A percentile compares a stretch with the other conserved stretches of the same genome.
These are phyloP conservation scores for Dothistroma pini DNA, from an alignment of 2,329 filamentous ascomycete species.

Conservation along the genomic window DNA sequence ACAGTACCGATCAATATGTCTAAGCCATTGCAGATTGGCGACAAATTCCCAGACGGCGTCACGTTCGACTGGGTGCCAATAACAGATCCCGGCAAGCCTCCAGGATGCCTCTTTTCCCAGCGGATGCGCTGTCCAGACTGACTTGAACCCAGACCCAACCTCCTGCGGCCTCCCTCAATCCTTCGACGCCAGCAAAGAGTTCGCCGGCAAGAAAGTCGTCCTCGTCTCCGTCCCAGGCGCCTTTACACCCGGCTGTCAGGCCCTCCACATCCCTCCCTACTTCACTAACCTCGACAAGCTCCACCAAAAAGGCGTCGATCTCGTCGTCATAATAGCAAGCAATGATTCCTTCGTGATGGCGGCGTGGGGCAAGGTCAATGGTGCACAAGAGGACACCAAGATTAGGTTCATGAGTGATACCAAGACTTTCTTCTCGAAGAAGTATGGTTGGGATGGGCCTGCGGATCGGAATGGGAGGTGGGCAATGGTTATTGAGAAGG, in stretches of 20 bases:
- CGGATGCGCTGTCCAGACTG: not conserved
- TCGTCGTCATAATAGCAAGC: slow-evolving; percentile 74
- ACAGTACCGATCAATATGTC: not conserved
- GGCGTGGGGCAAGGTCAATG: slow-evolving; percentile 70
- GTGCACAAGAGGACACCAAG: slow-evolving; percentile 66
- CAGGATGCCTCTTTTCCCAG: not conserved
- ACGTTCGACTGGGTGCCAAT: slow-evolving; percentile 55
- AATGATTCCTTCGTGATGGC: slow-evolving; percentile 83
- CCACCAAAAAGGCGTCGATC: slow-evolving; percentile 76
- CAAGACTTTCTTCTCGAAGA: slow-evolving; percentile 69
- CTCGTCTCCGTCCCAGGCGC: slow-evolving; percentile 64
- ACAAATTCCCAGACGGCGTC: slow-evolving; percentile 76
- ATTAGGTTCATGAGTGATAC: slow-evolving; percentile 75
- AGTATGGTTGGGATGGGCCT: slow-evolving; percentile 67
- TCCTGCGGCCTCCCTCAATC: slow-evolving; percentile 73
- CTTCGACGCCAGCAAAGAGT: slow-evolving; percentile 77
- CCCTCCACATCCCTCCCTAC: slow-evolving; percentile 76
- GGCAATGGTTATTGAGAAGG: slow-evolving; percentile 70
- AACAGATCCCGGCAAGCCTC: slow-evolving; percentile 28
- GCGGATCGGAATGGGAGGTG: slow-evolving; percentile 73
- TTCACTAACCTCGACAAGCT: slow-evolving; percentile 67
- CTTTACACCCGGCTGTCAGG: slow-evolving; percentile 75
- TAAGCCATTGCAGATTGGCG: slow-evolving; percentile 67
- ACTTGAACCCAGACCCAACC: slow-evolving; percentile 60
- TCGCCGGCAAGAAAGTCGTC: slow-evolving; percentile 67